phyloP scores from a whole-genome alignment of 345 rosid genomes.

The Arabidopsis thaliana region DNA sequence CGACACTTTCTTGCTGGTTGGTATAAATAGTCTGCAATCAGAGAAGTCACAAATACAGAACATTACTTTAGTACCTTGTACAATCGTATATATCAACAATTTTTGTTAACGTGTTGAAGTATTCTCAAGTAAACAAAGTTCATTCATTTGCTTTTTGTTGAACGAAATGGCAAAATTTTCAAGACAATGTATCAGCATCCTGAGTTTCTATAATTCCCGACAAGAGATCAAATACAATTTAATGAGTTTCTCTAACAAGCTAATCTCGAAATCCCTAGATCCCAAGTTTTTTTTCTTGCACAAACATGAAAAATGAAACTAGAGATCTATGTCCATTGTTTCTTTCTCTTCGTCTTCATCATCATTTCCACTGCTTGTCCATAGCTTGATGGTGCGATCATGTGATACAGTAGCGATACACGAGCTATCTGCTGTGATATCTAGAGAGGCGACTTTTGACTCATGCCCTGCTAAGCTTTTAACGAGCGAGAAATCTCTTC shows the following conservation, averaged over 20 bases:
- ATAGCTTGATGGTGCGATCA: slow-evolving; percentile 76
- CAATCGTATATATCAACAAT: slow-evolving; percentile 1
- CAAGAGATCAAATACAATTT: neutral
- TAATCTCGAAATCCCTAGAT: slow-evolving; percentile 11
- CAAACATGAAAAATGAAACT: slow-evolving; percentile 19
- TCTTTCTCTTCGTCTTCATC: slow-evolving; percentile 41
- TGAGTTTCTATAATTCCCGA: neutral
- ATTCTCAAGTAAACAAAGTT: neutral
- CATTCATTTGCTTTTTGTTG: slow-evolving; percentile 17
- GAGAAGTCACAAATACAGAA: slow-evolving; percentile 11
- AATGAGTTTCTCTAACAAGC: slow-evolving; percentile 22
- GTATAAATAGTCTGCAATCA: slow-evolving; percentile 63
- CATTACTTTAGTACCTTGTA: slow-evolving; percentile 30
- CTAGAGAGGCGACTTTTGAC: slow-evolving; percentile 76
- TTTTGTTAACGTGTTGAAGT: slow-evolving; percentile 6
- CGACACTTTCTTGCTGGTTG: slow-evolving; percentile 87
- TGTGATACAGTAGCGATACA: slow-evolving; percentile 74
- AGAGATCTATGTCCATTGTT: slow-evolving; percentile 61
- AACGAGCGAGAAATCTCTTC: slow-evolving; percentile 84
- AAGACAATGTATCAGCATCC: slow-evolving; percentile 25
- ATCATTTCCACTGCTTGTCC: slow-evolving; percentile 55
- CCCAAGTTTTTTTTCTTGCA: neutral
- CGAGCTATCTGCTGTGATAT: slow-evolving; percentile 66
- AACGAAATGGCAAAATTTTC: slow-evolving; percentile 21
- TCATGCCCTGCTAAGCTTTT: slow-evolving; percentile 82